These are phyloP conservation scores for Cucumis hystrix DNA, from an alignment of 306 rosid genomes.

Conservation along the genomic window DNA sequence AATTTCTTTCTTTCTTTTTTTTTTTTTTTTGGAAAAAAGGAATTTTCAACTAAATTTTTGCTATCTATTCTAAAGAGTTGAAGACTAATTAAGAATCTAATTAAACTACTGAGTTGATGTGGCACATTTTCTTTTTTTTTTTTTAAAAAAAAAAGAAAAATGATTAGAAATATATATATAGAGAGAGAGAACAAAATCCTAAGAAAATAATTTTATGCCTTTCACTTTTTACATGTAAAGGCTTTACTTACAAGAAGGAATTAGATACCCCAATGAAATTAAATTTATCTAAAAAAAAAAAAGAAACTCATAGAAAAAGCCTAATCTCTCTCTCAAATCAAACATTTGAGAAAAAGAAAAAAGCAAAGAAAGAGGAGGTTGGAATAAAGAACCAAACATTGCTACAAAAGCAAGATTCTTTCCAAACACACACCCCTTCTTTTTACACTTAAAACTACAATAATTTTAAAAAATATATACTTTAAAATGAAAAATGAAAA, in stretches of 20 bases:
- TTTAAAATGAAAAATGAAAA: background rate
- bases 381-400: slow-evolving; percentile 3
- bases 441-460: background rate
- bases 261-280: background rate
- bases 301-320: background rate
- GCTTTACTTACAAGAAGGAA: background rate
- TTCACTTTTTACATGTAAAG: background rate
- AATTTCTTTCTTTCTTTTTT: too few species aligned
- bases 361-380: background rate
- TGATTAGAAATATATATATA: background rate
- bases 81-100: background rate
- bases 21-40: too few species aligned
- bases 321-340: background rate
- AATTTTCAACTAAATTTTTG: background rate
- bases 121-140: background rate
- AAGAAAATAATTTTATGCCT: slow-evolving; percentile 3
- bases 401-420: background rate
- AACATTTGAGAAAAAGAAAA: too few species aligned
- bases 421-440: background rate
- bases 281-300: background rate
- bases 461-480: background rate
- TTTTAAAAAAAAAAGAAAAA: background rate
- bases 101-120: background rate
- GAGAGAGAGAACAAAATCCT: background rate
- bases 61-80: background rate